Base-by-base conservation (phyloP, 2,329 filamentous ascomycete genomes). In the Clonostachys byssicola region DNA sequence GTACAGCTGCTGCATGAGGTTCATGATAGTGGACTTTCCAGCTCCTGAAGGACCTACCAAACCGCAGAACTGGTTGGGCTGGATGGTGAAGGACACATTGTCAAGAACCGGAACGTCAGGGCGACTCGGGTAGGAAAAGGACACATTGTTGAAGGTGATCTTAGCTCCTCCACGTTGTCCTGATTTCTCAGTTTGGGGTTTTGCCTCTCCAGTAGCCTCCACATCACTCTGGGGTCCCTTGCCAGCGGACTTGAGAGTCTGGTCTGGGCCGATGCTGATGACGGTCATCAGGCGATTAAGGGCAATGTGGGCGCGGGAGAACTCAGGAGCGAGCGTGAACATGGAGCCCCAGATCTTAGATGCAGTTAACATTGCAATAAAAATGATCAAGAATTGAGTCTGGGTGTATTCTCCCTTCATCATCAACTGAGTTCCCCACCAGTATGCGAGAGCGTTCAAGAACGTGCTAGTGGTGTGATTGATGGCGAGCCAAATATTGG, bases 381-480 rank as follows among this genome's bases (percentile, higher is more conserved):
- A 69, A 6, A 85, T 79, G 52, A 85, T 82, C 55, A 86, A 76
- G 63, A 85, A 86, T 5, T 79, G 74, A 23, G 79, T 77, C 14
- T 70, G 72, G 6, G 61, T 59, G 54, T 83, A 83, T 42, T 75
- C 67, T 3, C 82, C 81, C 13, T 70, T 69, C 34, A 80, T 67
- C 48, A 86, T 81, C 54, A 80, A 77, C 56, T 77, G 80, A 0
- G 80, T 68, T 13, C 83, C 82, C 81, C 82, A 86, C 80, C 82
- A 86, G 58, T 85, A 86, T 1, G 81, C 81, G 33, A 86, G 68
- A 0, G 81, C 78, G 54, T 86, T 82, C 8, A 84, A 73, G 42
- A 81, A 73, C 51, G 78, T 81, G 18, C 77, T 74, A 13, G 71
- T 62, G 43, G 67, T 70, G 51, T 75, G 74, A 8, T 73, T 66